These are phyloP conservation scores for Arachis hypogaea DNA, from an alignment of 306 rosid species.

Conservation along the genomic window DNA sequence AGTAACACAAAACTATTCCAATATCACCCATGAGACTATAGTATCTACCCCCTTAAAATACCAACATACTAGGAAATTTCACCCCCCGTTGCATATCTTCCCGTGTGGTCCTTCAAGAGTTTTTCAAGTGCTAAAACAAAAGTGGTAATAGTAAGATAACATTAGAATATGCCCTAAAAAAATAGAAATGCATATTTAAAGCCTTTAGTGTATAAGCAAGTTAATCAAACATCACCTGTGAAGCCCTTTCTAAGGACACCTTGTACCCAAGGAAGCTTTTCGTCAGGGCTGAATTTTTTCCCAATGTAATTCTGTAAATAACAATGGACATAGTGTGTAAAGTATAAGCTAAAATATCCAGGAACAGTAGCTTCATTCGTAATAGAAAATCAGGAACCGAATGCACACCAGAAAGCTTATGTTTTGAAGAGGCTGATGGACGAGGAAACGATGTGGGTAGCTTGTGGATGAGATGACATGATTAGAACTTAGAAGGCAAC, in stretches of 20 bases:
- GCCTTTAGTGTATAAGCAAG: too few relatives aligned
- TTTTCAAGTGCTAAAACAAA: constrained; percentile 52
- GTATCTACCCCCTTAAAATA: too few relatives aligned
- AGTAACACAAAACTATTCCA: too few relatives aligned
- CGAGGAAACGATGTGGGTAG: constrained; percentile 68
- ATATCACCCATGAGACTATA: too few relatives aligned
- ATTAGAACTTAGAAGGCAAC: too few relatives aligned
- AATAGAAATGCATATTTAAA: too few relatives aligned
- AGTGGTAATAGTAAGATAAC: constrained; percentile 5
- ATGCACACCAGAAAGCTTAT: constrained; percentile 50
- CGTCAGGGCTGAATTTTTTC: constrained; percentile 61
- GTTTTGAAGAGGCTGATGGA: constrained; percentile 85
- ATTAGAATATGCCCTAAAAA: constrained; percentile 17
- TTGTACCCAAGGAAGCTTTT: constrained; percentile 58
- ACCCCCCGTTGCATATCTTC: background rate
- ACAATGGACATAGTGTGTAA: background rate
- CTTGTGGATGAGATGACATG: constrained; percentile 41
- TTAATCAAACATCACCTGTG: too few relatives aligned
- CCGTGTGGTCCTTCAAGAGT: constrained; percentile 47
- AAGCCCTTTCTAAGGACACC: constrained; percentile 56
- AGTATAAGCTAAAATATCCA: constrained; percentile 22
- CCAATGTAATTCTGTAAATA: constrained; percentile 69
- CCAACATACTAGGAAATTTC: too few relatives aligned
- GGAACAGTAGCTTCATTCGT: background rate
- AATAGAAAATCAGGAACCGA: background rate